Base-by-base conservation (phyloP, 139 green algal species). In the Chlorella sp. region DNA sequence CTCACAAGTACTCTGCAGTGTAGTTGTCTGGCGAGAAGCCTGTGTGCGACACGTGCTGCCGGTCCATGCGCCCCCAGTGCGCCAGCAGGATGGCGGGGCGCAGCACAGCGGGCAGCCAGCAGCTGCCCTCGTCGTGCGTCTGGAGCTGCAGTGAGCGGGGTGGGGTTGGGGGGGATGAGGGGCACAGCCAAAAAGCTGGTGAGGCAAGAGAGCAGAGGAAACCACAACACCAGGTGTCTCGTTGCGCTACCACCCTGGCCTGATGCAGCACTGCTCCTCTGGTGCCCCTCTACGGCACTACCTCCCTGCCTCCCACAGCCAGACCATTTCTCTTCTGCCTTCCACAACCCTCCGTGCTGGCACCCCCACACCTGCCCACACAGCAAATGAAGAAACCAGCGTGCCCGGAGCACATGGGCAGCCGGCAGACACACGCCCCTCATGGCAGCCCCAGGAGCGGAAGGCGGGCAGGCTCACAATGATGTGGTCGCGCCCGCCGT, bases 401-500 rank as follows among this genome's bases (percentile, higher is more conserved):
- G n/a, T n/a, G n/a, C 48, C 48, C 5, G 48, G 9, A 57, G 9
- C 48, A 57, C 48, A 57, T 5, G 48, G 48, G 9, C 5, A 9
- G 48, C 48, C 9, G 48, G 48, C 9, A n/a, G 48, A 57, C 48
- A 57, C n/a, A n/a, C n/a, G n/a, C n/a, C n/a, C n/a, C n/a, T n/a
- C n/a, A n/a, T n/a, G n/a, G n/a, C n/a, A n/a, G n/a, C n/a, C n/a
- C n/a, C 60, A 68, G 60, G 60, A 68, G 15, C 60, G 21, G 64
- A 9, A 71, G 64, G 64, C 64, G 11, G 28, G 32, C 75, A n/a
- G 39, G 66, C 88, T 22, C 90, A 81, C 87, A 83, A 96, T 36
- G 22, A 97, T 93, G 90, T 97, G 95, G 90, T 97, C 95, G 0
- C 88, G 57, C 1, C 95, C 95, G 19, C 88, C 91, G 5, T 84